phyloP scores from a whole-genome alignment of 1,139 yeast species.

The Sugiyamaella neomexicana region DNA sequence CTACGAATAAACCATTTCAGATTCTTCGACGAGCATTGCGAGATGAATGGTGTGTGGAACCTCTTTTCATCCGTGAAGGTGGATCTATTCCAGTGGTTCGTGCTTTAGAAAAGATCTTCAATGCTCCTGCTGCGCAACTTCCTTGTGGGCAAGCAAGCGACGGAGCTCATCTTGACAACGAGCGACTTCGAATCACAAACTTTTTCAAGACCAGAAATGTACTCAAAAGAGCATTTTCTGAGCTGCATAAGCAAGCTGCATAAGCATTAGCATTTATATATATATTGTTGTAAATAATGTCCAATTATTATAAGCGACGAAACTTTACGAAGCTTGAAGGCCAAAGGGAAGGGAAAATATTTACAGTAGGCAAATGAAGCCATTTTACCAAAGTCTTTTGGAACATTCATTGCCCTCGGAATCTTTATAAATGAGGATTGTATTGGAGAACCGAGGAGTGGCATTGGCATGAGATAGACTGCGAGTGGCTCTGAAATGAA shows the following conservation, averaged over 20 bases:
- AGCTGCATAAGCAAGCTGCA: neutral
- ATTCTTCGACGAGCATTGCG: constrained; percentile 60
- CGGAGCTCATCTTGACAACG: constrained; percentile 90
- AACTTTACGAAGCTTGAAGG: too few relatives aligned
- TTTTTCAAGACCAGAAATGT: constrained; percentile 63
- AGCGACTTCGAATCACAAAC: constrained; percentile 75
- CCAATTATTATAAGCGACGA: neutral
- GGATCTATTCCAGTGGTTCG: constrained; percentile 93
- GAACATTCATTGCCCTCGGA: constrained; percentile 11
- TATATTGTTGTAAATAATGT: constrained; percentile 1
- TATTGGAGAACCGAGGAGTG: constrained; percentile 24
- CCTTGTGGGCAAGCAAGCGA: constrained; percentile 97
- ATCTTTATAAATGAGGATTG: constrained; percentile 21
- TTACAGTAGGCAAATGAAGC: neutral
- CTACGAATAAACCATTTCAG: constrained; percentile 68
- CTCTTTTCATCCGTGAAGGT: constrained; percentile 89
- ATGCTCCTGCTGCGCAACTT: constrained; percentile 90
- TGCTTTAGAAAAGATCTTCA: constrained; percentile 74
- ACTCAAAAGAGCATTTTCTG: constrained; percentile 8
- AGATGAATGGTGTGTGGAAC: constrained; percentile 68
- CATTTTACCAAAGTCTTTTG: constrained; percentile 23
- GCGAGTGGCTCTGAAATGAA: constrained; percentile 27
- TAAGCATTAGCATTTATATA: neutral
- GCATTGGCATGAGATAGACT: constrained; percentile 27
- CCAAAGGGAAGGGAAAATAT: neutral